Evolutionary conservation across 257 asterid species (phyloP).

Genomic region (Penstemon davidsonii): DNA sequence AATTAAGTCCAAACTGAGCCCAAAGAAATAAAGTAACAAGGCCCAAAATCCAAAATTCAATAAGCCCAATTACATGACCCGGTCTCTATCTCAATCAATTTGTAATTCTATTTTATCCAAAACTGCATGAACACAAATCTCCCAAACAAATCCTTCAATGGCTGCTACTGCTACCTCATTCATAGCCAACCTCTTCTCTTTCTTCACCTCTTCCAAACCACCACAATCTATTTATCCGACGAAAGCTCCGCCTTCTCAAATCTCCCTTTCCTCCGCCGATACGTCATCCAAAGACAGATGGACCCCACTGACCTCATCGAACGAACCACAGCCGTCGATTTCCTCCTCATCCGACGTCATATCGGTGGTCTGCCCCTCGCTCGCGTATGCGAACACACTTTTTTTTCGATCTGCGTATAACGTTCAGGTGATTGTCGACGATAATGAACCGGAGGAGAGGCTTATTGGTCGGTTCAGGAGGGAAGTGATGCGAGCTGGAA

Average conservation of each 20-base stretch:
- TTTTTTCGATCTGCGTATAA: conserved; percentile 72
- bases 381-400: conserved; percentile 61
- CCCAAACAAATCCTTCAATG: neutral
- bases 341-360: conserved; percentile 38
- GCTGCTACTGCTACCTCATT: conserved; percentile 40
- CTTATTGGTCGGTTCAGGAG: conserved; percentile 79
- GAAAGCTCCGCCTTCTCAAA: conserved; percentile 41
- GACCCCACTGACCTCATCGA: conserved; percentile 38
- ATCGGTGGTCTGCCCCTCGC: conserved; percentile 69
- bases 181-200: conserved; percentile 58
- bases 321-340: conserved; percentile 29
- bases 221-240: conserved; percentile 31
- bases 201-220: conserved; percentile 54
- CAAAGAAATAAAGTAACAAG: no score
- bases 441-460: conserved; percentile 82
- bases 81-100: no score
- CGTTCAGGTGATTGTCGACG: conserved; percentile 80
- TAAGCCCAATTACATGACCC: no score
- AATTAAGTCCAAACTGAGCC: no score
- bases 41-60: no score
- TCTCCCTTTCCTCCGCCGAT: conserved; percentile 31
- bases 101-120: no score
- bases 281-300: conserved; percentile 31
- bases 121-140: no score
- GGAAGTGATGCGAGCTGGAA: conserved; percentile 89